A percentile compares a stretch with the other conserved stretches of the same genome.
These are phyloP conservation scores for Chytriomyces sp. DNA, from an alignment of 192 early-diverging fungal genomes.

Conservation along the genomic window DNA sequence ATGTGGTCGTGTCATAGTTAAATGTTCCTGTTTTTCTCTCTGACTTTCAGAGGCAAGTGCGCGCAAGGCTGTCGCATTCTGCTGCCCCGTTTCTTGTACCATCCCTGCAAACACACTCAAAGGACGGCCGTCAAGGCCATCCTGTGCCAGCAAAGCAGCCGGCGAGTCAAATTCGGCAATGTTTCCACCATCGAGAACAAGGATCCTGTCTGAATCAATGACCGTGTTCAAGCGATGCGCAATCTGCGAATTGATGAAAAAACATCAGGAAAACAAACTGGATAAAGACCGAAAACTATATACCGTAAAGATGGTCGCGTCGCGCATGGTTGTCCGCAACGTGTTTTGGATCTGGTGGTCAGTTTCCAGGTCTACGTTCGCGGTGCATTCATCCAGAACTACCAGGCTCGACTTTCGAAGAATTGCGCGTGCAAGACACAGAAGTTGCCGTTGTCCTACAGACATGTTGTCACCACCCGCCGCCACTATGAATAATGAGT, in stretches of 20 bases:
- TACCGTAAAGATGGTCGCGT: conserved; percentile 35
- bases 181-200: conserved; percentile 52
- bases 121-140: conserved; percentile 6
- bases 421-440: conserved; percentile 62
- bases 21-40: too few relatives aligned
- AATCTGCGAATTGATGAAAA: conserved; percentile 14
- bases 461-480: conserved; percentile 55
- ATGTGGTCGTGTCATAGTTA: too few relatives aligned
- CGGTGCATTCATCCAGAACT: conserved; percentile 53
- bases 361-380: conserved; percentile 75
- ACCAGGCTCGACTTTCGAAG: conserved; percentile 40
- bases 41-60: background rate
- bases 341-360: conserved; percentile 72
- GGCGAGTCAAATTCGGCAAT: conserved; percentile 62
- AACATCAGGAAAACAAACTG: too few relatives aligned
- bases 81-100: conserved; percentile 71
- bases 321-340: conserved; percentile 65
- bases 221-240: conserved; percentile 52
- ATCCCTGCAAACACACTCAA: conserved; percentile 59
- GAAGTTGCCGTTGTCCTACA: conserved; percentile 56
- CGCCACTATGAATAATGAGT: conserved; percentile 45
- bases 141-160: conserved; percentile 46
- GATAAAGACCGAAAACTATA: too few relatives aligned
- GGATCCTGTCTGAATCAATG: conserved; percentile 54
- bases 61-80: conserved; percentile 52